These are phyloP conservation scores for Trichoderma lentiforme DNA, from an alignment of 2,329 filamentous ascomycete species.

Conservation along the genomic window DNA sequence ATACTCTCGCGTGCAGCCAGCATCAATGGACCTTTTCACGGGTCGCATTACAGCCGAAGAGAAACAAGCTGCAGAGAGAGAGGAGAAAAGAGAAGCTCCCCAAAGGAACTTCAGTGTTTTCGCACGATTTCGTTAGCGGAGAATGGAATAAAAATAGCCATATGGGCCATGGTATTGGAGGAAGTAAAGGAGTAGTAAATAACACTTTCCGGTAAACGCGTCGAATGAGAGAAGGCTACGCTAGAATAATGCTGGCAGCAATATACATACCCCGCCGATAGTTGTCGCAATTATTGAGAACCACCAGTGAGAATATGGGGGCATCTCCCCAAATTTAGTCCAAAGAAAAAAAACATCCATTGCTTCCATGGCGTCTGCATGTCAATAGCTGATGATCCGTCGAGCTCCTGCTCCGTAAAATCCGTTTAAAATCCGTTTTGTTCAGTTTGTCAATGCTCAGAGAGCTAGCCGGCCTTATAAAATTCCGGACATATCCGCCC, in stretches of 20 bases:
- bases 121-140: background rate
- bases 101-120: background rate
- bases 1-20: background rate
- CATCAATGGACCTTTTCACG: background rate
- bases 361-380: no score
- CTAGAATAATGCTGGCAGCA: no score
- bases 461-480: background rate
- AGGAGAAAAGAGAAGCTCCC: background rate
- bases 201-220: no score
- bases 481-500: background rate
- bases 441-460: background rate
- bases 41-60: background rate
- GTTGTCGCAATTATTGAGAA: no score
- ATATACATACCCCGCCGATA: no score
- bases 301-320: no score
- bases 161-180: no score
- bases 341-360: no score
- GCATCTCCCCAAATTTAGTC: no score
- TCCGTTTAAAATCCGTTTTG: background rate
- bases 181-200: no score
- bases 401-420: background rate
- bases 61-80: background rate
- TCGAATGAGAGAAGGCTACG: no score
- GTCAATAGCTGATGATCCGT: no score
- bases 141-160: background rate